A percentile compares a stretch with the other conserved stretches of the same genome.
These are phyloP conservation scores for Craspedostauros australis DNA, from an alignment of 108 stramenopile species.

Conservation along the genomic window DNA sequence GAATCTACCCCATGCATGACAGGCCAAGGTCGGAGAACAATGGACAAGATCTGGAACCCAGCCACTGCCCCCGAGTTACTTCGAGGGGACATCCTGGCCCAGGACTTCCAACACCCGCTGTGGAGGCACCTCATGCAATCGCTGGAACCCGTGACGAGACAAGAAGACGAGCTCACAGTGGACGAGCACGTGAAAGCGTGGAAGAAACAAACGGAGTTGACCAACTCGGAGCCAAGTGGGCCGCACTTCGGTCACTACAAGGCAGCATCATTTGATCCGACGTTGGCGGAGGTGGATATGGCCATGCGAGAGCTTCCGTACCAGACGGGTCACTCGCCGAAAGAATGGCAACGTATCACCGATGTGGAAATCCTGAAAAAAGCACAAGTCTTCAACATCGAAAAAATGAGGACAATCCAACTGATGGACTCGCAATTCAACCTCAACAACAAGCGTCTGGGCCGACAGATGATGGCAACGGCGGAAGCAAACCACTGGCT, in stretches of 20 bases:
- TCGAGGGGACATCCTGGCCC: too few relatives aligned
- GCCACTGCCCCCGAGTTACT: too few relatives aligned
- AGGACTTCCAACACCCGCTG: too few relatives aligned
- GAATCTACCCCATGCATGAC: too few relatives aligned
- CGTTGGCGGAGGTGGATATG: neutral
- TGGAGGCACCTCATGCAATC: too few relatives aligned
- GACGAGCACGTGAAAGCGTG: neutral
- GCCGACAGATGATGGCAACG: too few relatives aligned
- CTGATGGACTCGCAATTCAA: slow-evolving; percentile 7
- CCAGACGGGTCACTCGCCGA: slow-evolving; percentile 1
- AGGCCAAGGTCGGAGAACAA: too few relatives aligned
- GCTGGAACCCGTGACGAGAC: too few relatives aligned
- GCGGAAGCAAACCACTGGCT: too few relatives aligned
- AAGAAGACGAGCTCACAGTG: neutral
- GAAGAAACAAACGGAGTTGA: slow-evolving; percentile 2
- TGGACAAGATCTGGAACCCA: too few relatives aligned
- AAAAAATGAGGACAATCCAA: slow-evolving; percentile 2
- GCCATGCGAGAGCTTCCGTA: neutral
- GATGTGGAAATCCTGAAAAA: slow-evolving; percentile 8
- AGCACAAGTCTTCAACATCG: neutral
- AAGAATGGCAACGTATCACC: slow-evolving; percentile 1
- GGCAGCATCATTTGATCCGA: neutral
- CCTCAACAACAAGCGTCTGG: slow-evolving; percentile 14
- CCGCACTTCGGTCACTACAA: slow-evolving; percentile 7
- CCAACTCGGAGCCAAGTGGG: neutral